Base-by-base conservation (phyloP, 805 yeast genomes). In the Candida palmyrensis region DNA sequence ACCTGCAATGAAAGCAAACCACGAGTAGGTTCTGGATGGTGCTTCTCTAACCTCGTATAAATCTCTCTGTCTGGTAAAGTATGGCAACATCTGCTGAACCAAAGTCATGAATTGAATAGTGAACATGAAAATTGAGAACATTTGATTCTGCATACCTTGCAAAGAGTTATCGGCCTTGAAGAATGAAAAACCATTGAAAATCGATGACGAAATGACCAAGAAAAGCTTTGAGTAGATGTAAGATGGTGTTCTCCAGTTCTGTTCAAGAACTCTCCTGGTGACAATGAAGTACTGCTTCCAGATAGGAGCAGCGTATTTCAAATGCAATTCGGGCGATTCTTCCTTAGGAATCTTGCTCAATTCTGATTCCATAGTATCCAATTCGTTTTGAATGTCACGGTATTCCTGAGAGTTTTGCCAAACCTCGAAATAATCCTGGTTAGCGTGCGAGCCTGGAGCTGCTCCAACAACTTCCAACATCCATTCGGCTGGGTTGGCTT, bases 391-490 rank as follows among this genome's bases (percentile, higher is more conserved):
- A 22, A 82, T 75, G 5, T 68, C 77, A 33, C 59, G 49, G 45
- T 72, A 74, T 52, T 86, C 88, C 1, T 57, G 57, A 23, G 95
- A 84, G 30, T 71, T 68, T 53, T 72, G 58, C 96, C 96, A 85
- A 30, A 82, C 86, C 49, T 82, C 80, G 49, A 75, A 68, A 48
- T 79, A 82, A 55, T 82, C 84, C 57, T 78, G 83, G 30, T 67
- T 66, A 13, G 87, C 83, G 45, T 76, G 80, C 22, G 85, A 75
- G 33, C 87, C 88, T 5, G 88, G 88, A 22, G 88, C 87, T 34
- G 88, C 88, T 48, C 89, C 88, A 47, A 81, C 82, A 42, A 79
- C 83, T 41, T 82, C 82, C 58, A 87, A 66, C 95, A 87, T 87
- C 92, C 94, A 87, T 62, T 86, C 95, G 10, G 65, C 66, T 6